phyloP scores from a whole-genome alignment of 169 alveolate species.

The Babesia ovis region DNA sequence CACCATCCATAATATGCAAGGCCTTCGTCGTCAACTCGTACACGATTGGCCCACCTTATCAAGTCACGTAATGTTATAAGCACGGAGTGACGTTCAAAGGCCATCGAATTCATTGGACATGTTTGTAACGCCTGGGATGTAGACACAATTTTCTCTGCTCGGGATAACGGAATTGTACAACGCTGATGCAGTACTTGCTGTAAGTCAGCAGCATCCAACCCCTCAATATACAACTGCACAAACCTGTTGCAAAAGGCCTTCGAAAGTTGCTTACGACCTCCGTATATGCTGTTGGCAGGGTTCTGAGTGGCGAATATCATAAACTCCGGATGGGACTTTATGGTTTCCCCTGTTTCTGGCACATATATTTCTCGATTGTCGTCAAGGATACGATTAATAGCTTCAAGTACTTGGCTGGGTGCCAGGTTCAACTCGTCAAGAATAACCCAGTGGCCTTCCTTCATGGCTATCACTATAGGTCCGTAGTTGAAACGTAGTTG shows the following conservation, averaged over 20 bases:
- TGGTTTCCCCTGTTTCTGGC: constrained; percentile 93
- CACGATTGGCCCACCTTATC: constrained; percentile 97
- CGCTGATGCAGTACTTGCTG: constrained; percentile 90
- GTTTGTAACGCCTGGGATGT: constrained; percentile 88
- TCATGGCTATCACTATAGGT: constrained; percentile 94
- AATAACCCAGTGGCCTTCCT: constrained; percentile 98
- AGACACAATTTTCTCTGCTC: constrained; percentile 90
- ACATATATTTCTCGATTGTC: constrained; percentile 96
- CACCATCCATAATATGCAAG: constrained; percentile 90
- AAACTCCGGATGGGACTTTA: constrained; percentile 96
- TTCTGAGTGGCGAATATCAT: constrained; percentile 99
- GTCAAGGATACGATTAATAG: constrained; percentile 97
- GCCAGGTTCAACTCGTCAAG: constrained; percentile 99
- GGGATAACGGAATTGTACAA: constrained; percentile 92
- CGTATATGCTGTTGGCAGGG: constrained; percentile 96
- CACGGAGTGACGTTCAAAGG: constrained; percentile 39
- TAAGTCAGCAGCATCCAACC: constrained; percentile 90
- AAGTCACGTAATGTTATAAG: constrained; percentile 98
- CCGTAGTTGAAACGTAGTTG: constrained; percentile 96
- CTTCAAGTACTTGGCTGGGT: constrained; percentile 97
- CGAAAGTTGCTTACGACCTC: constrained; percentile 98
- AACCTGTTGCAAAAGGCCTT: constrained; percentile 98
- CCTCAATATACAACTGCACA: constrained; percentile 91
- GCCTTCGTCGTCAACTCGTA: constrained; percentile 79
- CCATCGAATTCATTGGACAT: constrained; percentile 58